Conservation (phyloP, 139 green algal genomes). For the Auxenochlorella protothecoides region DNA sequence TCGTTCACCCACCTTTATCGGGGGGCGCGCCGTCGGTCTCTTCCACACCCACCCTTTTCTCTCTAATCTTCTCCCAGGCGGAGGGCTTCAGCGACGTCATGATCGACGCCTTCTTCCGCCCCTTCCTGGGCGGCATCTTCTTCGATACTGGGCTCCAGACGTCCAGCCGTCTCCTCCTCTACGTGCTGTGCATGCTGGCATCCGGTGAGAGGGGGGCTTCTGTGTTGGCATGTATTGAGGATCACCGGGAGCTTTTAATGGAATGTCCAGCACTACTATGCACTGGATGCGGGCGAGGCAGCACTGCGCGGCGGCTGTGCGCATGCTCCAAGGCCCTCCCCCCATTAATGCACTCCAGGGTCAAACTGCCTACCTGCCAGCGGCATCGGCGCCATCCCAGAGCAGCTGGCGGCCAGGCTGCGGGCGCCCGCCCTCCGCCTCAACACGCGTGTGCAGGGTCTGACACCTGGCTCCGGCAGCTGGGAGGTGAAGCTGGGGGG, state of each 20-base stretch:
- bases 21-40: background rate
- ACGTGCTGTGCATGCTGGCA: slow-evolving; percentile 93
- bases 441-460: slow-evolving; percentile 21
- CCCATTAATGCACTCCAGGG: slow-evolving; percentile 1
- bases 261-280: background rate
- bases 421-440: slow-evolving; percentile 30
- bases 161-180: slow-evolving; percentile 79
- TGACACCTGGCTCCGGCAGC: slow-evolving; percentile 6
- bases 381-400: slow-evolving; percentile 80
- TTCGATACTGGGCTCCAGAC: slow-evolving; percentile 77
- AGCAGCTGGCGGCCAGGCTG: slow-evolving; percentile 58
- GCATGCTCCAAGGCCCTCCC: background rate
- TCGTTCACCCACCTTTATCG: too few relatives aligned
- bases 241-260: background rate
- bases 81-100: slow-evolving; percentile 82
- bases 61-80: slow-evolving; percentile 17
- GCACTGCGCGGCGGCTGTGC: background rate
- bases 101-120: slow-evolving; percentile 88
- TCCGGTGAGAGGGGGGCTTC: slow-evolving; percentile 20
- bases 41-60: background rate
- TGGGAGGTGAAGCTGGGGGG: slow-evolving; percentile 30
- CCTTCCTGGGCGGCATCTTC: slow-evolving; percentile 98
- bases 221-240: background rate
- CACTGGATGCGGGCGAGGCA: background rate
- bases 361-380: slow-evolving; percentile 83